phyloP scores from a whole-genome alignment of 768 basidiomycete species.

The Collybia nuda region DNA sequence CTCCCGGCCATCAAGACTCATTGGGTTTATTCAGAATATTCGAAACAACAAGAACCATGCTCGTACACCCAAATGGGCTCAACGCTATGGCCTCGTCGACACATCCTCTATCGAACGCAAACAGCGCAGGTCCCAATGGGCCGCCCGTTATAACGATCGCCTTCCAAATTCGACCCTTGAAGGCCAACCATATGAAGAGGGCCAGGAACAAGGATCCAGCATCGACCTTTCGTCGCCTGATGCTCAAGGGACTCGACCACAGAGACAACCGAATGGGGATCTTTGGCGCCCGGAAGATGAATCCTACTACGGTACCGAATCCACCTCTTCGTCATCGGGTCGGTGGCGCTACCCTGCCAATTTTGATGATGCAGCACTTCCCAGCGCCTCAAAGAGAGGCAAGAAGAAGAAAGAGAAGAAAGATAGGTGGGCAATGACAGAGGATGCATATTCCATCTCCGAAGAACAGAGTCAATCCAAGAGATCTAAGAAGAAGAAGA shows the following conservation, averaged over 20 bases:
- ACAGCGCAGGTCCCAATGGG: conserved; percentile 84
- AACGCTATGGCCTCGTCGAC: conserved; percentile 88
- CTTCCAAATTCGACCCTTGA: conserved; percentile 68
- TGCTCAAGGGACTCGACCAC: conserved; percentile 19
- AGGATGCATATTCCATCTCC: conserved; percentile 73
- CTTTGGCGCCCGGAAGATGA: conserved; percentile 81
- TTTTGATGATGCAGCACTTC: conserved; percentile 61
- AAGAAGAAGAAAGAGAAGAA: conserved; percentile 79
- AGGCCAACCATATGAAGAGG: conserved; percentile 74
- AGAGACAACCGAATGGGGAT: conserved; percentile 46
- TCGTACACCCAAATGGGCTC: conserved; percentile 95
- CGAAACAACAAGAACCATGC: conserved; percentile 92
- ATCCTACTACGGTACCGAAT: conserved; percentile 57
- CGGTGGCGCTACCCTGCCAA: conserved; percentile 89
- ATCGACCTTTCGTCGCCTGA: conserved; percentile 36
- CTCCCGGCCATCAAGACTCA: neutral
- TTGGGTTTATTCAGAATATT: conserved; percentile 63
- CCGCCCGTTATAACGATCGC: conserved; percentile 81
- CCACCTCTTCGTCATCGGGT: conserved; percentile 41
- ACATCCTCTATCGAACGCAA: conserved; percentile 76
- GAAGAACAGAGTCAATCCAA: conserved; percentile 41
- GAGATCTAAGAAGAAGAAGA: conserved; percentile 74
- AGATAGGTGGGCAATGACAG: conserved; percentile 84
- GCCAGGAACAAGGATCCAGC: conserved; percentile 59
- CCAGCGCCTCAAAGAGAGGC: conserved; percentile 35